Evolutionary conservation across 225 moss, liverwort and hornwort genomes (phyloP).

Genomic region (Physcomitrellopsis africana): DNA sequence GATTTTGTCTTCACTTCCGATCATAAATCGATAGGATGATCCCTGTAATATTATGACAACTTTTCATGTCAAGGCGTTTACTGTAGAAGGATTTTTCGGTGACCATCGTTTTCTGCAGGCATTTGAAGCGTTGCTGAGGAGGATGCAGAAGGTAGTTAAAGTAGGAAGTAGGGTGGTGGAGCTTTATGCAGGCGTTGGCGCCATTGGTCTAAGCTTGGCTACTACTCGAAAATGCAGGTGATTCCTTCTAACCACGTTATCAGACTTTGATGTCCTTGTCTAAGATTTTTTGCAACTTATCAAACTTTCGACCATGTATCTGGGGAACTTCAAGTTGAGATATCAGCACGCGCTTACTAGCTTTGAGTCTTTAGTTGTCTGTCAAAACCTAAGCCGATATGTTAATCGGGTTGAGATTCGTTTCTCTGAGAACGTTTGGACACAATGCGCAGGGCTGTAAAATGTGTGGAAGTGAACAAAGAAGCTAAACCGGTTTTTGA

Average conservation of each 20-base stretch:
- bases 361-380: conserved; percentile 14
- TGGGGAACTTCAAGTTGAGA: neutral
- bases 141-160: conserved; percentile 78
- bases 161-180: conserved; percentile 86
- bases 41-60: neutral
- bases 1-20: no score
- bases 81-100: conserved; percentile 10
- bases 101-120: conserved; percentile 50
- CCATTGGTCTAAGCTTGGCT: conserved; percentile 93
- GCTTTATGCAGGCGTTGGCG: conserved; percentile 94
- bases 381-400: neutral
- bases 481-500: conserved; percentile 81
- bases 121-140: conserved; percentile 80
- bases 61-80: neutral
- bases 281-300: conserved; percentile 4
- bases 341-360: conserved; percentile 4
- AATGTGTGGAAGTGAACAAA: conserved; percentile 97
- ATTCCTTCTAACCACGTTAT: neutral
- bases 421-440: neutral
- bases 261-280: conserved; percentile 21
- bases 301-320: neutral
- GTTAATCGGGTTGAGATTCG: neutral
- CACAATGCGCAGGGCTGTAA: conserved; percentile 66
- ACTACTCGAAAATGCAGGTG: conserved; percentile 85
- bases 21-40: conserved; percentile 3